Evolutionary conservation across 2,329 filamentous ascomycete genomes (phyloP).

Genomic region (Elsinoe perseae): DNA sequence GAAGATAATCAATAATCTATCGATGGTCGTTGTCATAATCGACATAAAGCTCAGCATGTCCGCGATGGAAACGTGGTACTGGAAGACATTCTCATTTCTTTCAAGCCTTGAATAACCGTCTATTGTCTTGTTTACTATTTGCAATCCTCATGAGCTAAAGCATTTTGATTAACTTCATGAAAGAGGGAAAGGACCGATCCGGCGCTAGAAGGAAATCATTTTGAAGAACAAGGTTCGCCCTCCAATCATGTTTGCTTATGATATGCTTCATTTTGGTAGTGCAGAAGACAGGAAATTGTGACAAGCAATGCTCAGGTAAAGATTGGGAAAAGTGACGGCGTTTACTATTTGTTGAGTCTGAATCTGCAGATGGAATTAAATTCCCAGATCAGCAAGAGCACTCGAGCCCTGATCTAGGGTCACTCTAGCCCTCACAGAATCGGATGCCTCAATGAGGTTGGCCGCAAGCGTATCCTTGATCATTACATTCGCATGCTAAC

Average conservation of each 20-base stretch:
- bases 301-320: not conserved
- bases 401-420: not conserved
- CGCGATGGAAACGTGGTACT: not conserved
- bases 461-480: too few relatives aligned
- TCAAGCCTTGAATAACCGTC: not conserved
- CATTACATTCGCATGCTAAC: too few relatives aligned
- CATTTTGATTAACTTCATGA: not conserved
- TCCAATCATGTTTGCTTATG: not conserved
- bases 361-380: conserved; percentile 5
- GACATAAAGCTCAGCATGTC: too few relatives aligned
- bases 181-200: conserved; percentile 4
- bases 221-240: not conserved
- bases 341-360: not conserved
- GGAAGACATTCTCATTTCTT: too few relatives aligned
- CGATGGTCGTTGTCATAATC: too few relatives aligned
- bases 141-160: not conserved
- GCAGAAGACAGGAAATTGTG: conserved; percentile 10
- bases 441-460: too few relatives aligned
- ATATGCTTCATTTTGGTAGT: conserved; percentile 7
- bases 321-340: conserved; percentile 1
- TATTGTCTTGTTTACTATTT: not conserved
- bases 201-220: conserved; percentile 7
- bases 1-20: conserved; percentile 7
- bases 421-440: too few relatives aligned
- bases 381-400: not conserved